Percentiles rank a stretch among this genome's conserved stretches.
phyloP scores from a whole-genome alignment of 2,329 filamentous ascomycete genomes.

The Macrophomina phaseolina region DNA sequence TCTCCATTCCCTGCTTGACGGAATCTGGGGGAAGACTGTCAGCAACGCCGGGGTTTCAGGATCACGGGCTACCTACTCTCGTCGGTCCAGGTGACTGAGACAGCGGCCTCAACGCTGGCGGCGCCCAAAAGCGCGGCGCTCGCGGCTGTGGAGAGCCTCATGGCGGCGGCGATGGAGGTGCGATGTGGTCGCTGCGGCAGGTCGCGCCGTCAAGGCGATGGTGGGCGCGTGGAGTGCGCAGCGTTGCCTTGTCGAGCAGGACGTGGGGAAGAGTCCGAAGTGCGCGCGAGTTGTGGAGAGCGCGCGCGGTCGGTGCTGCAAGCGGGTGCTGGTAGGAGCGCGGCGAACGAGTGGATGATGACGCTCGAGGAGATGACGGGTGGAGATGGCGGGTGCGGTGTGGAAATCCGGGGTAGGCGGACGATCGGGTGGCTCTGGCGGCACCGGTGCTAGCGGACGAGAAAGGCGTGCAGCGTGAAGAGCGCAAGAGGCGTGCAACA shows the following conservation, averaged over 20 bases:
- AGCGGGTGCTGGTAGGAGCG: constrained; percentile 20
- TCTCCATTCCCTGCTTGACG: constrained; percentile 22
- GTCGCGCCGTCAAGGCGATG: constrained; percentile 8
- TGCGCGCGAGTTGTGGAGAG: not conserved
- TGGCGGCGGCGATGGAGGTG: constrained; percentile 27
- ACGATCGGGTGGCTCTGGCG: constrained; percentile 10
- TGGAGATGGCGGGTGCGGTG: constrained; percentile 26
- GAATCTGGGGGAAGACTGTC: constrained; percentile 14
- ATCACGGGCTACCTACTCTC: constrained; percentile 1
- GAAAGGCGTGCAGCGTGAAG: not conserved
- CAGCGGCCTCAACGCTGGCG: constrained; percentile 38
- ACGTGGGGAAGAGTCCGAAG: not conserved
- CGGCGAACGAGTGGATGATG: constrained; percentile 23
- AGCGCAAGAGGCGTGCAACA: not conserved
- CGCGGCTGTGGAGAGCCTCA: constrained; percentile 44
- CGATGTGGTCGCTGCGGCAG: not conserved
- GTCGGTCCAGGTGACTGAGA: constrained; percentile 34
- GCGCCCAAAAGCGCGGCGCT: constrained; percentile 40
- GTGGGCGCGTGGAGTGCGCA: constrained; percentile 1
- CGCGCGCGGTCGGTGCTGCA: constrained; percentile 12
- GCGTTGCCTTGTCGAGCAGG: not conserved
- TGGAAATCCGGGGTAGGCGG: constrained; percentile 25
- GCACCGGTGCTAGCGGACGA: not conserved
- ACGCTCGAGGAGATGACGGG: constrained; percentile 7
- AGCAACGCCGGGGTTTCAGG: not conserved